Percentiles rank a stretch among this genome's conserved stretches.
Evolutionary conservation across 176 grass and related monocot genomes (phyloP).

Genomic region (Secale cereale): DNA sequence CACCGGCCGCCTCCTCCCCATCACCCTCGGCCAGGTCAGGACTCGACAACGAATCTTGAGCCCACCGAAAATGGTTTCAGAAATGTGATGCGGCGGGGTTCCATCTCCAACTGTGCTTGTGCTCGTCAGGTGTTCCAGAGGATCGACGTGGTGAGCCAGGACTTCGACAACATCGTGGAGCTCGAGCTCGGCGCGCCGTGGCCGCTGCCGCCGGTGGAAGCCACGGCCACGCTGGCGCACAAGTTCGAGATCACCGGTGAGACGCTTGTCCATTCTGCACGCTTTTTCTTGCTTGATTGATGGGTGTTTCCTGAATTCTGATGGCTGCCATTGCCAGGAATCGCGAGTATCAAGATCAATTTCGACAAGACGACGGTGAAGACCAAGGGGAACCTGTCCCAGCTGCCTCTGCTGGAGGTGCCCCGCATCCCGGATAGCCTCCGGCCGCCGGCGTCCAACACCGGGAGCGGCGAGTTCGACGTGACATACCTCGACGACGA

Average conservation of each 20-base stretch:
- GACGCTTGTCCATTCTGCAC: background rate
- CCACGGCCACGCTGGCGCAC: constrained; percentile 68
- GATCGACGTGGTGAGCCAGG: constrained; percentile 71
- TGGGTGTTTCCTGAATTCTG: background rate
- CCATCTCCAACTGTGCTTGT: background rate
- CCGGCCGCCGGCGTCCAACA: constrained; percentile 55
- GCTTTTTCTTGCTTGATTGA: background rate
- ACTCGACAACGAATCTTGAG: background rate
- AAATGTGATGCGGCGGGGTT: background rate
- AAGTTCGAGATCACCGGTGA: constrained; percentile 82
- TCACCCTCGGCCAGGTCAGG: constrained; percentile 70
- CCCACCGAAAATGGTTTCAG: background rate
- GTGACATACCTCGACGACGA: constrained; percentile 82
- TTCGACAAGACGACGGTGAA: constrained; percentile 92
- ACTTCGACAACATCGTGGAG: constrained; percentile 91
- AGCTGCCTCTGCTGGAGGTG: constrained; percentile 81
- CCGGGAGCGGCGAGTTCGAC: constrained; percentile 83
- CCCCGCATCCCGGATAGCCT: constrained; percentile 72
- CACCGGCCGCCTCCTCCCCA: constrained; percentile 64
- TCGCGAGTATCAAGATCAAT: constrained; percentile 63
- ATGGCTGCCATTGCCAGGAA: constrained; percentile 29
- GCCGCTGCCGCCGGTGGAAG: constrained; percentile 65
- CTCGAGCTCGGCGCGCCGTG: constrained; percentile 83
- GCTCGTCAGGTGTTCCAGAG: constrained; percentile 73
- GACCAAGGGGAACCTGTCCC: constrained; percentile 66